A percentile compares a stretch with the other conserved stretches of the same genome.
phyloP scores from a whole-genome alignment of 345 rosid species.

The Gossypium australe region DNA sequence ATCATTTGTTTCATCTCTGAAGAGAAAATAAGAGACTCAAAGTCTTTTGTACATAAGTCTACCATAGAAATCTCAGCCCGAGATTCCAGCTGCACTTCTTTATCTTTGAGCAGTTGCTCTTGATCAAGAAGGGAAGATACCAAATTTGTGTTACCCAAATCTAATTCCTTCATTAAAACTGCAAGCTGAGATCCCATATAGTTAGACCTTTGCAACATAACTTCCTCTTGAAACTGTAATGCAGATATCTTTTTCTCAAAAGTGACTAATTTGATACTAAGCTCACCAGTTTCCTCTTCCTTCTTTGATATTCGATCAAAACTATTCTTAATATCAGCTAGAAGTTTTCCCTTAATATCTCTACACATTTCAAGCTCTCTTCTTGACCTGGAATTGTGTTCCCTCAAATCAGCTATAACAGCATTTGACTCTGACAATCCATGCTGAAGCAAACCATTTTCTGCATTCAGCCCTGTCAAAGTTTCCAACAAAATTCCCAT shows the following conservation, averaged over 20 bases:
- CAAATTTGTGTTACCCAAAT: constrained; percentile 45
- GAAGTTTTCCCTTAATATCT: constrained; percentile 65
- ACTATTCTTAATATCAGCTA: constrained; percentile 77
- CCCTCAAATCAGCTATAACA: constrained; percentile 61
- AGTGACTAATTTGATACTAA: constrained; percentile 48
- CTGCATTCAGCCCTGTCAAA: constrained; percentile 71
- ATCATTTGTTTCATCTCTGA: constrained; percentile 47
- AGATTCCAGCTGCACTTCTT: constrained; percentile 38
- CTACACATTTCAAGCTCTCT: constrained; percentile 78
- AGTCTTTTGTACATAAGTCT: constrained; percentile 52
- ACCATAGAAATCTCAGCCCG: constrained; percentile 46
- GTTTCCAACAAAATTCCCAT: constrained; percentile 84
- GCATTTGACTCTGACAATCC: constrained; percentile 67
- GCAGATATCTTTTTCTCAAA: constrained; percentile 65
- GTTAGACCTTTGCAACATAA: constrained; percentile 80
- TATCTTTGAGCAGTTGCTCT: constrained; percentile 45
- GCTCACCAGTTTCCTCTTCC: constrained; percentile 69
- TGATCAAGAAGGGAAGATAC: constrained; percentile 49
- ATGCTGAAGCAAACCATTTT: constrained; percentile 81
- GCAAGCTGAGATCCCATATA: constrained; percentile 78
- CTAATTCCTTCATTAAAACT: constrained; percentile 65
- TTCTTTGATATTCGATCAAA: constrained; percentile 70
- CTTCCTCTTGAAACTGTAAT: constrained; percentile 78
- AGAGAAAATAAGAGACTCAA: constrained; percentile 60
- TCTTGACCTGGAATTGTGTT: constrained; percentile 62